Evolutionary conservation across 148 eudicot species (phyloP).

Genomic region (Dianthus caryophyllus): DNA sequence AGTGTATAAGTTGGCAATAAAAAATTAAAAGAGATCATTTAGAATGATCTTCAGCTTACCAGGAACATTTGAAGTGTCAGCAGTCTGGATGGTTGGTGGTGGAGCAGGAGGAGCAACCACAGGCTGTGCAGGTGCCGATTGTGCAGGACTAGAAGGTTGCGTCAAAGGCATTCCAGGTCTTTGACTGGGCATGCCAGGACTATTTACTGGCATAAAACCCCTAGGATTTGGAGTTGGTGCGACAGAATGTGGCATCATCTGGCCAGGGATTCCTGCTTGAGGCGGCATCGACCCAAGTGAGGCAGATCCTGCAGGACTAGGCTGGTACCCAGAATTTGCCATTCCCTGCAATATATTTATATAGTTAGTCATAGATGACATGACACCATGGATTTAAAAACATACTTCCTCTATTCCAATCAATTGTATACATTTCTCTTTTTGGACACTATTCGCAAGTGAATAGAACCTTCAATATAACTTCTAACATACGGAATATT

Average conservation of each 20-base stretch:
- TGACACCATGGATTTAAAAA: not conserved
- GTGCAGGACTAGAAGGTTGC: conserved; percentile 78
- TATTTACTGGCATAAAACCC: conserved; percentile 67
- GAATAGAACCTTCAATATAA: too few species aligned
- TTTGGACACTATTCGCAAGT: too few species aligned
- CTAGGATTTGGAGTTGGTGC: conserved; percentile 44
- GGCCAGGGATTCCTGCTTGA: conserved; percentile 51
- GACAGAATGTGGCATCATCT: conserved; percentile 50
- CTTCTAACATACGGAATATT: too few species aligned
- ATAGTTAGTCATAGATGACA: conserved; percentile 1
- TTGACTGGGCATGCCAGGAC: conserved; percentile 41
- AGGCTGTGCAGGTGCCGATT: conserved; percentile 45
- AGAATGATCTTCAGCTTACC: conserved; percentile 38
- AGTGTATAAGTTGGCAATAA: too few species aligned
- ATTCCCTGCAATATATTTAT: conserved; percentile 41
- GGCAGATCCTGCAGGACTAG: conserved; percentile 49
- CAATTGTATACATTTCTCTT: too few species aligned
- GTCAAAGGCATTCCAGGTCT: conserved; percentile 61
- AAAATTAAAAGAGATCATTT: not conserved
- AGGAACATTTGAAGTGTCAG: conserved; percentile 83
- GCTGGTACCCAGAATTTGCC: conserved; percentile 45
- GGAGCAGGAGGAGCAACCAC: conserved; percentile 71
- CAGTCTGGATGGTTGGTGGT: conserved; percentile 88
- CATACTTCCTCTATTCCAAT: too few species aligned
- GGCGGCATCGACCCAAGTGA: conserved; percentile 51